These are phyloP conservation scores for Didymella exigua DNA, from an alignment of 2,329 filamentous ascomycete genomes.

Conservation along the genomic window DNA sequence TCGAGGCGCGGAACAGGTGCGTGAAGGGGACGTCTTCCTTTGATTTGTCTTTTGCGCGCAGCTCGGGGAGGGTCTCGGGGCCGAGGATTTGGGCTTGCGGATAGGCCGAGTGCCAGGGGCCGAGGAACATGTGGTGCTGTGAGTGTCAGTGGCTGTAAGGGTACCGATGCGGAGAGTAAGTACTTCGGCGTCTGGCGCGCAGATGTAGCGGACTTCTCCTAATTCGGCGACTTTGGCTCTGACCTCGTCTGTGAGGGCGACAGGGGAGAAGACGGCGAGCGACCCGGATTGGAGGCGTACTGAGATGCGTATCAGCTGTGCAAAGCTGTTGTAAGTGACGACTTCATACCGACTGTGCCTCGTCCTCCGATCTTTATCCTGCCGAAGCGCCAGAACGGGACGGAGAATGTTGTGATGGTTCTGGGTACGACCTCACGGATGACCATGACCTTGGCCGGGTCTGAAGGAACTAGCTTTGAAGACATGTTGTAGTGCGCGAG, in stretches of 20 bases:
- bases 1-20: constrained; percentile 61
- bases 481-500: constrained; percentile 35
- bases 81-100: constrained; percentile 81
- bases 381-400: constrained; percentile 84
- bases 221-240: constrained; percentile 64
- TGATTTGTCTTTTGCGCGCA: constrained; percentile 66
- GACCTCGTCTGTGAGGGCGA: constrained; percentile 78
- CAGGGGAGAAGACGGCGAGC: constrained; percentile 90
- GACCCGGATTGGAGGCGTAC: constrained; percentile 78
- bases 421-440: constrained; percentile 83
- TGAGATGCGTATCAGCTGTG: constrained; percentile 42
- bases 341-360: constrained; percentile 74
- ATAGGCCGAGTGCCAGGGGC: constrained; percentile 80
- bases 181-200: constrained; percentile 80
- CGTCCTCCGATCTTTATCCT: constrained; percentile 82
- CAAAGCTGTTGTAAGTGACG: neutral
- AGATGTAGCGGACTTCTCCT: constrained; percentile 78
- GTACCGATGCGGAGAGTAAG: neutral
- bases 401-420: constrained; percentile 72
- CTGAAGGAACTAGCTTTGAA: constrained; percentile 54
- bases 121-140: constrained; percentile 87
- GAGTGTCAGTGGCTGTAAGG: neutral
- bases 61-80: constrained; percentile 81
- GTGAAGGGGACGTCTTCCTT: constrained; percentile 67
- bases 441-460: constrained; percentile 85